phyloP scores from a whole-genome alignment of 2,329 filamentous ascomycete species.

The Bipolaris oryzae region DNA sequence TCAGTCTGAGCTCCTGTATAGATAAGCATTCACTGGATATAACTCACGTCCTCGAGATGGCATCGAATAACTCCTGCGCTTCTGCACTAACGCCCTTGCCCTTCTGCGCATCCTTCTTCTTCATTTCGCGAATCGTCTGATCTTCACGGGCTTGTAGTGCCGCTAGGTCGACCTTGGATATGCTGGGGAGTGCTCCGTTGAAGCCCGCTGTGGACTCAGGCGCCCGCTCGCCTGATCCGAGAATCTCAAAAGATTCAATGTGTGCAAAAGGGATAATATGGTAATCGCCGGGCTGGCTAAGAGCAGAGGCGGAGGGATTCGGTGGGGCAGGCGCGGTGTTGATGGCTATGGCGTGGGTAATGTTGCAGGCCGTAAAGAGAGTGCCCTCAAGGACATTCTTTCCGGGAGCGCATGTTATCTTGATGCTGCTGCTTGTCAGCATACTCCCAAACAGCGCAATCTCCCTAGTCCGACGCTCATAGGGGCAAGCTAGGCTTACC shows the following conservation, averaged over 20 bases:
- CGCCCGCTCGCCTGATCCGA: conserved; percentile 48
- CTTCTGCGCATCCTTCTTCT: conserved; percentile 62
- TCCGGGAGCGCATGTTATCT: conserved; percentile 61
- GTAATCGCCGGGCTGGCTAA: conserved; percentile 59
- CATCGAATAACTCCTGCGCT: conserved; percentile 68
- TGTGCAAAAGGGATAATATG: conserved; percentile 66
- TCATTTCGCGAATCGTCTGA: conserved; percentile 60
- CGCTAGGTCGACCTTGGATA: conserved; percentile 61
- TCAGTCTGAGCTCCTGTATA: conserved; percentile 7
- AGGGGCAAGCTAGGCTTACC: conserved; percentile 53
- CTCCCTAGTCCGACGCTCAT: not conserved
- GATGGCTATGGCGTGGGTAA: conserved; percentile 66
- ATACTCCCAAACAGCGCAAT: not conserved
- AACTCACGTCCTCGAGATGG: conserved; percentile 62
- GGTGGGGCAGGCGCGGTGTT: conserved; percentile 58
- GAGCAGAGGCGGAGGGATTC: conserved; percentile 49
- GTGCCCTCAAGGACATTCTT: conserved; percentile 64
- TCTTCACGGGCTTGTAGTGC: conserved; percentile 62
- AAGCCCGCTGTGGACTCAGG: conserved; percentile 51
- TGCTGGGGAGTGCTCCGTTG: conserved; percentile 51
- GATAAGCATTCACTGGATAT: not conserved
- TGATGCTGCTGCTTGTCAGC: conserved; percentile 55
- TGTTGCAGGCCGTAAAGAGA: conserved; percentile 66
- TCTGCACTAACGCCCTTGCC: conserved; percentile 67
- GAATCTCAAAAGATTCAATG: conserved; percentile 63